Evolutionary conservation across 225 moss, liverwort and hornwort genomes (phyloP).

Genomic region (Bryoerythrophyllum caledonicum): DNA sequence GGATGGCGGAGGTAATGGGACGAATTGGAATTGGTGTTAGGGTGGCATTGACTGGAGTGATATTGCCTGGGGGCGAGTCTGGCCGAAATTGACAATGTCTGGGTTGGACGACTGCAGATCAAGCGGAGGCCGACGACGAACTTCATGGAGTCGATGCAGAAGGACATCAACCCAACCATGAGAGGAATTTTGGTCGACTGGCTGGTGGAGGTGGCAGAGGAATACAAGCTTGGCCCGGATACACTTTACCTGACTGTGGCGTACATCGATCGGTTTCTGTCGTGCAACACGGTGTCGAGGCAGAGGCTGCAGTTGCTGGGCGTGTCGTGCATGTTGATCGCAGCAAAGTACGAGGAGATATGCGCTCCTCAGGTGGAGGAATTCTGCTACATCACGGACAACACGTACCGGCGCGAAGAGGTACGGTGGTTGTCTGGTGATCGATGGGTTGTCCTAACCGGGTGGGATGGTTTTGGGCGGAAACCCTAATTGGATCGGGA

Average conservation of each 20-base stretch:
- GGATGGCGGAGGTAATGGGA: slow-evolving; percentile 78
- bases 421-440: not conserved
- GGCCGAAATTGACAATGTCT: not conserved
- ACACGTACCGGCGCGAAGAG: slow-evolving; percentile 93
- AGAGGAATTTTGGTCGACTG: slow-evolving; percentile 96
- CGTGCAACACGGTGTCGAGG: slow-evolving; percentile 69
- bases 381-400: slow-evolving; percentile 98
- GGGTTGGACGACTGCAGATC: slow-evolving; percentile 24
- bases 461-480: not conserved
- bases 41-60: not conserved
- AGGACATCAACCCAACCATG: slow-evolving; percentile 89
- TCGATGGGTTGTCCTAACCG: not conserved
- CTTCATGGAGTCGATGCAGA: slow-evolving; percentile 93
- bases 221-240: slow-evolving; percentile 87
- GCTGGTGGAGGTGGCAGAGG: slow-evolving; percentile 98
- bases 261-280: slow-evolving; percentile 95
- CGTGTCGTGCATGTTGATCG: slow-evolving; percentile 97
- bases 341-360: slow-evolving; percentile 68
- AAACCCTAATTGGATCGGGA: not conserved
- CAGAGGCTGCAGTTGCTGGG: slow-evolving; percentile 91
- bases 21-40: not conserved
- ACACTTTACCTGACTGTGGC: slow-evolving; percentile 87
- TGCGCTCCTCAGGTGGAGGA: slow-evolving; percentile 97
- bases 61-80: not conserved
- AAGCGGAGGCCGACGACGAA: slow-evolving; percentile 79